Evolutionary conservation across 768 basidiomycete genomes (phyloP).

Genomic region (Multifurca ochricompacta): DNA sequence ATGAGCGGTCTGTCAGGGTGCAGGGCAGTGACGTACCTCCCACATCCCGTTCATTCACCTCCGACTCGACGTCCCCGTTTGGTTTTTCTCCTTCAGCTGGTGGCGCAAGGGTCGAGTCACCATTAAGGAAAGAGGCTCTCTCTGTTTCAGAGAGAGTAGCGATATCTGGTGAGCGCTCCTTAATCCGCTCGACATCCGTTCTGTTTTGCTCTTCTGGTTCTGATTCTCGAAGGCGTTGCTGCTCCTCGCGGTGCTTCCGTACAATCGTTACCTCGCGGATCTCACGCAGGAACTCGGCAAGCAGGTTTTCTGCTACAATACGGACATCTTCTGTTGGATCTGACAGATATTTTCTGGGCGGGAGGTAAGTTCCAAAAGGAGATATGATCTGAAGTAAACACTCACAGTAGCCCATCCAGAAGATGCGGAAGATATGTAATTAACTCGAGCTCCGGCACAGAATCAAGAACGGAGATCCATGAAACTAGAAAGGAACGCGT

Average conservation of each 20-base stretch:
- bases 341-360: slow-evolving; percentile 79
- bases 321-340: slow-evolving; percentile 93
- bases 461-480: slow-evolving; percentile 94
- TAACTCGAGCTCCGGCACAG: slow-evolving; percentile 92
- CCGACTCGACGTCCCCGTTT: slow-evolving; percentile 30
- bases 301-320: slow-evolving; percentile 80
- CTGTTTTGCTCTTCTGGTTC: slow-evolving; percentile 5
- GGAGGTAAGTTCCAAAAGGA: slow-evolving; percentile 14
- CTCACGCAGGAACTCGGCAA: slow-evolving; percentile 86
- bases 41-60: slow-evolving; percentile 49
- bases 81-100: slow-evolving; percentile 23
- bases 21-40: slow-evolving; percentile 30
- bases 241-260: slow-evolving; percentile 55
- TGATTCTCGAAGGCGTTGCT: slow-evolving; percentile 14
- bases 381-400: slow-evolving; percentile 5
- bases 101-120: slow-evolving; percentile 25
- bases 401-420: slow-evolving; percentile 86
- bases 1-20: background rate
- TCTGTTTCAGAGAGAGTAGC: background rate
- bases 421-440: slow-evolving; percentile 94
- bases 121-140: slow-evolving; percentile 5
- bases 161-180: slow-evolving; percentile 2
- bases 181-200: slow-evolving; percentile 2
- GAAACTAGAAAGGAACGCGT: slow-evolving; percentile 94
- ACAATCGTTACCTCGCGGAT: slow-evolving; percentile 79